Conservation (phyloP, 1,139 yeast genomes). For the Chernovozyma sophiae-reginae region DNA sequence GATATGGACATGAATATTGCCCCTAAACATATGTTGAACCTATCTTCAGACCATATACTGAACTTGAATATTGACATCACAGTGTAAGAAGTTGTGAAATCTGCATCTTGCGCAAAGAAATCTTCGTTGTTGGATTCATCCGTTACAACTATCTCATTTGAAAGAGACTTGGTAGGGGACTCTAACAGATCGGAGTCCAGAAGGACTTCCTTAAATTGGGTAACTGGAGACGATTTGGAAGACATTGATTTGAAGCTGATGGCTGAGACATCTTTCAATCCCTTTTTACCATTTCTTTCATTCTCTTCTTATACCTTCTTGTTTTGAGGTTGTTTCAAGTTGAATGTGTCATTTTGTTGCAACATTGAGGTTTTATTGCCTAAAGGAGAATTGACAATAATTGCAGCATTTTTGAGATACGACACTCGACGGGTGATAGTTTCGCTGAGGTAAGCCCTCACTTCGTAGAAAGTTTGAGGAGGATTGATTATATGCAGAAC, state of each 20-base stretch:
- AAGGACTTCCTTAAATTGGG: neutral
- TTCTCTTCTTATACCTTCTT: neutral
- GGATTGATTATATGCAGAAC: too few species aligned
- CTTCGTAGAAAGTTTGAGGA: too few species aligned
- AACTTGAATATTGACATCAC: constrained; percentile 21
- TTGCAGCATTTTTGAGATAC: too few species aligned
- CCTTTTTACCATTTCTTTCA: neutral
- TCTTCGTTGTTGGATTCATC: neutral
- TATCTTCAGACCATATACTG: constrained; percentile 18
- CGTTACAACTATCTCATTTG: neutral
- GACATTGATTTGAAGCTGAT: neutral
- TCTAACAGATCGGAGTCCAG: neutral
- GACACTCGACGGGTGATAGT: too few species aligned
- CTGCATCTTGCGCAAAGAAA: too few species aligned
- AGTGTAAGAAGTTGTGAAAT: neutral
- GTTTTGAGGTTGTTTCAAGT: neutral
- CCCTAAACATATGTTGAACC: constrained; percentile 19
- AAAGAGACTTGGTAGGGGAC: neutral
- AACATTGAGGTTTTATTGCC: neutral
- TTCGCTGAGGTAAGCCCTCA: too few species aligned
- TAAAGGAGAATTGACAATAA: neutral
- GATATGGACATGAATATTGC: constrained; percentile 26
- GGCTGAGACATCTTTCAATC: neutral
- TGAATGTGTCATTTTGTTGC: neutral
- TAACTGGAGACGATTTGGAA: neutral